A percentile compares a stretch with the other conserved stretches of the same genome.
phyloP scores from a whole-genome alignment of 2,329 filamentous ascomycete species.

The Peltaster fructicola region DNA sequence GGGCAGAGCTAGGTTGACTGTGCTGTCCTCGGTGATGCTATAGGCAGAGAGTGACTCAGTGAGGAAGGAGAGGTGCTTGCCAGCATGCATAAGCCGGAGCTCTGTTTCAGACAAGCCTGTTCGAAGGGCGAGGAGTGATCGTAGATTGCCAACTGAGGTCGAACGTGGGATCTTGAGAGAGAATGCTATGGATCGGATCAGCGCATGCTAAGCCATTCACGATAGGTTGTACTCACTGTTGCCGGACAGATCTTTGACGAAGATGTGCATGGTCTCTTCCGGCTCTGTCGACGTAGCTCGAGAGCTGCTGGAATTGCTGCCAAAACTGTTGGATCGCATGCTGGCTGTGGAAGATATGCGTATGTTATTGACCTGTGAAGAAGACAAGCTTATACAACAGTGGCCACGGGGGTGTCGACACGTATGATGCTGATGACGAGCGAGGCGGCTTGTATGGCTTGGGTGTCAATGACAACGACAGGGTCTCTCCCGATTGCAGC shows the following conservation, averaged over 20 bases:
- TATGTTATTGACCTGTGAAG: too few relatives aligned
- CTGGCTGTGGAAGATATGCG: too few relatives aligned
- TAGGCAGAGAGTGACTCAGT: constrained; percentile 28
- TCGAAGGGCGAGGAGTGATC: constrained; percentile 38
- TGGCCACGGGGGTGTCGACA: too few relatives aligned
- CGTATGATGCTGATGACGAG: too few relatives aligned
- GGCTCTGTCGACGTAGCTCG: constrained; percentile 24
- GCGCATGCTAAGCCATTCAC: too few relatives aligned
- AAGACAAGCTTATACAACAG: too few relatives aligned
- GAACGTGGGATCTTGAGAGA: constrained; percentile 36
- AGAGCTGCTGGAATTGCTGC: constrained; percentile 23
- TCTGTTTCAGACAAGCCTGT: constrained; percentile 33
- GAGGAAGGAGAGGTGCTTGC: constrained; percentile 34
- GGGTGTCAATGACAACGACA: too few relatives aligned
- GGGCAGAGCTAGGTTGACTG: constrained; percentile 37
- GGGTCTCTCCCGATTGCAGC: too few relatives aligned
- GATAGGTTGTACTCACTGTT: constrained; percentile 30
- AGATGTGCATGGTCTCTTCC: constrained; percentile 41
- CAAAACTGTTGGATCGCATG: constrained; percentile 27
- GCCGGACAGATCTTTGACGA: constrained; percentile 41
- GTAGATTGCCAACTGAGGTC: constrained; percentile 38
- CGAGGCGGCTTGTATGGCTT: too few relatives aligned
- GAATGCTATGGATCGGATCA: constrained; percentile 31
- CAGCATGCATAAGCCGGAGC: constrained; percentile 40
- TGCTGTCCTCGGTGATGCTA: constrained; percentile 32